These are phyloP conservation scores for Beauveria asiatica DNA, from an alignment of 2,329 filamentous ascomycete genomes.

Conservation along the genomic window DNA sequence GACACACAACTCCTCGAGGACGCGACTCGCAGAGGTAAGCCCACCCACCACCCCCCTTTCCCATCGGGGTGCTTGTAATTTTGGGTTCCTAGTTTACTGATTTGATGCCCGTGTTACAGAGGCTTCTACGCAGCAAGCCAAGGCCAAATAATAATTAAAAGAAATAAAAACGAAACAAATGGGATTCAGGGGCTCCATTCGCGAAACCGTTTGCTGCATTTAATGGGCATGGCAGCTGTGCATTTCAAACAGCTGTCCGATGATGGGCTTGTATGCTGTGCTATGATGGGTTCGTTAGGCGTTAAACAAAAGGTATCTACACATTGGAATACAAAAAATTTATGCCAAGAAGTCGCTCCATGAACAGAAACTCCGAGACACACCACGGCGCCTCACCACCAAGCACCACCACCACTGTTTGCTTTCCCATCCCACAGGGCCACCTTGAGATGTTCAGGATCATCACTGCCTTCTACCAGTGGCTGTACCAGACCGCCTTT, in stretches of 20 bases:
- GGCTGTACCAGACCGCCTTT: conserved; percentile 44
- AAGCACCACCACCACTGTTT: conserved; percentile 29
- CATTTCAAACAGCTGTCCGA: background rate
- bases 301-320: conserved; percentile 10
- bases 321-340: conserved; percentile 9
- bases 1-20: conserved; percentile 85
- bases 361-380: background rate
- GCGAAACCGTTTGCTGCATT: background rate
- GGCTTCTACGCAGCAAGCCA: conserved; percentile 48
- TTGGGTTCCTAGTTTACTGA: too few relatives aligned
- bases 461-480: conserved; percentile 31
- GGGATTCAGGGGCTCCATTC: background rate
- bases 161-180: background rate
- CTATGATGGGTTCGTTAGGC: conserved; percentile 10
- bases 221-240: background rate
- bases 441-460: conserved; percentile 19
- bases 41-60: too few relatives aligned
- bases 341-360: background rate
- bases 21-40: conserved; percentile 73
- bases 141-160: conserved; percentile 34
- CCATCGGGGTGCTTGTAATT: too few relatives aligned
- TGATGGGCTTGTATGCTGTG: conserved; percentile 4
- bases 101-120: conserved; percentile 28
- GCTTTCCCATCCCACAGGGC: conserved; percentile 32
- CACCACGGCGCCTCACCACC: conserved; percentile 25